A percentile compares a stretch with the other conserved stretches of the same genome.
Conservation (phyloP, 2,329 filamentous ascomycete species). For the Botryotinia globosa region DNA sequence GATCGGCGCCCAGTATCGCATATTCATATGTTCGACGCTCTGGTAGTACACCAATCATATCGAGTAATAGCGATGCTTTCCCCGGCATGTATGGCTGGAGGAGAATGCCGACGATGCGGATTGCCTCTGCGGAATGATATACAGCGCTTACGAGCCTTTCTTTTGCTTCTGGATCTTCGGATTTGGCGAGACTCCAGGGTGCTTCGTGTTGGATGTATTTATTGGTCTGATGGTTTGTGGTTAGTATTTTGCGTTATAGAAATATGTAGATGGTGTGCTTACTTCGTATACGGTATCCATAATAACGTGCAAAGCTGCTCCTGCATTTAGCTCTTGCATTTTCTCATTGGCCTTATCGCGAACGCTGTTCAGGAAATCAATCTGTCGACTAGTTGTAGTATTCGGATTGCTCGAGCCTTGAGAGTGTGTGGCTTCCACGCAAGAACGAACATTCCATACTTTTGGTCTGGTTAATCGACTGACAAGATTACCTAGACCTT, state of each 20-base stretch:
- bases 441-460: slow-evolving; percentile 64
- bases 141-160: slow-evolving; percentile 54
- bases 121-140: slow-evolving; percentile 69
- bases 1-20: slow-evolving; percentile 62
- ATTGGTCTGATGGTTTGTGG: slow-evolving; percentile 52
- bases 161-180: slow-evolving; percentile 23
- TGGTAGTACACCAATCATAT: slow-evolving; percentile 69
- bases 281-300: slow-evolving; percentile 62
- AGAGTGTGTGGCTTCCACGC: slow-evolving; percentile 39
- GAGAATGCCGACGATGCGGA: slow-evolving; percentile 78
- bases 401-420: slow-evolving; percentile 14
- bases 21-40: slow-evolving; percentile 61
- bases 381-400: slow-evolving; percentile 39
- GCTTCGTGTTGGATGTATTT: slow-evolving; percentile 60
- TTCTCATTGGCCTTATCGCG: slow-evolving; percentile 46
- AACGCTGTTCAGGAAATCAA: slow-evolving; percentile 43
- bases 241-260: not conserved
- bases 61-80: slow-evolving; percentile 69
- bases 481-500: slow-evolving; percentile 76
- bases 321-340: slow-evolving; percentile 64
- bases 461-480: slow-evolving; percentile 67
- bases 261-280: slow-evolving; percentile 26
- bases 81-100: slow-evolving; percentile 88
- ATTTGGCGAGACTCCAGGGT: slow-evolving; percentile 64
- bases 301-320: slow-evolving; percentile 62